Conservation (phyloP, 305 asterid genomes). For the Fraxinus baroniana region DNA sequence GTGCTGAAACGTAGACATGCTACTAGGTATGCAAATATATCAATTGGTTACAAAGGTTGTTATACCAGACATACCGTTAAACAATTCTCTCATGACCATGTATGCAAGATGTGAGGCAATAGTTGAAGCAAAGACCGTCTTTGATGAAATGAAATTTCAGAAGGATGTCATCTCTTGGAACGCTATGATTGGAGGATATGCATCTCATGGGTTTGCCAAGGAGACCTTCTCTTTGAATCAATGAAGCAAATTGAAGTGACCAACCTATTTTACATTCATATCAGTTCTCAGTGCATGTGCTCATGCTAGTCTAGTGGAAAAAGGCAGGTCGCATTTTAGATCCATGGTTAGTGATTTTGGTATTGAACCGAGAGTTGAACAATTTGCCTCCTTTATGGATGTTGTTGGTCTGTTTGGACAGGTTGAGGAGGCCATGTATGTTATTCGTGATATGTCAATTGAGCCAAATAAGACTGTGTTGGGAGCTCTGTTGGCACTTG, state of each 20-base stretch:
- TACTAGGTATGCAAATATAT: conserved; percentile 72
- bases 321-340: conserved; percentile 28
- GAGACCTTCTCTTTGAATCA: conserved; percentile 73
- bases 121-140: conserved; percentile 58
- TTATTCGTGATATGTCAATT: conserved; percentile 53
- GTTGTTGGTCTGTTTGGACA: conserved; percentile 53
- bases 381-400: no score
- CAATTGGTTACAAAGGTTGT: conserved; percentile 57
- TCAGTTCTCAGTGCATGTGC: conserved; percentile 82
- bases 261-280: conserved; percentile 69
- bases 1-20: conserved; percentile 65
- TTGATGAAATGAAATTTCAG: conserved; percentile 50
- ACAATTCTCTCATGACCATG: conserved; percentile 85
- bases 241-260: conserved; percentile 61
- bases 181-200: conserved; percentile 84
- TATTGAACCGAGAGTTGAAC: no score
- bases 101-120: conserved; percentile 80
- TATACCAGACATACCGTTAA: conserved; percentile 67
- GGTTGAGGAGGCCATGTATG: conserved; percentile 59
- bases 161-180: conserved; percentile 89
- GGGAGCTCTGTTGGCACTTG: conserved; percentile 86
- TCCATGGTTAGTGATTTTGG: no score
- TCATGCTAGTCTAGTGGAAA: conserved; percentile 70
- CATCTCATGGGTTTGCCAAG: conserved; percentile 67
- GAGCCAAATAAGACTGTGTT: conserved; percentile 72